Base-by-base conservation (phyloP, 1,139 yeast genomes). In the Candida sojae region DNA sequence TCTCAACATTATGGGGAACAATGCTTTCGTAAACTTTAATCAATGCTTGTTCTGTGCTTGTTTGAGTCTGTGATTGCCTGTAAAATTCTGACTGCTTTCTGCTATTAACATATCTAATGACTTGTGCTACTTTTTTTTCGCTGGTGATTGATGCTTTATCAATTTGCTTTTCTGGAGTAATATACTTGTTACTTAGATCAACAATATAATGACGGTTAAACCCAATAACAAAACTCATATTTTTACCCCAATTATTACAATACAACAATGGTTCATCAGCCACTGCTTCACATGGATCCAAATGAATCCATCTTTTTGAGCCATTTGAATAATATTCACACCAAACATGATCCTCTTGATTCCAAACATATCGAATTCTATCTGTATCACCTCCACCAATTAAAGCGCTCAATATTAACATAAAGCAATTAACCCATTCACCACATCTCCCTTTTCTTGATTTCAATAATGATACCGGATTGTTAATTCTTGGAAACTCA, bases 341-440 rank as follows among this genome's bases (percentile, higher is more conserved):
- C 99, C 98, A 92, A 0, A 89, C 97, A 63, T 92, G 99, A 61
- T 92, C 98, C 62, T 92, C 99, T 5, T 80, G 73, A 63, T 91
- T 91, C 96, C 96, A 88, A 2, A 91, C 74, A 61, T 86, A 91
- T 48, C 99, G 68, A 0, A 78, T 74, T 35, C 80, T 71, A 6
- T 83, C 68, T 1, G 87, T 90, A 6, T 63, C 52, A 6, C 71
- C 74, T 7, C 71, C 74, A 6, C 57, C 57, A 42, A 75, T 52
- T 35, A 91, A 67, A 0, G 96, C 83, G 38, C 83, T 75, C 50
- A 92, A 68, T 3, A 91, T 67, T 39, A 90, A 70, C 47, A 88
- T 77, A 61, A 92, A 91, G 54, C 95, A 81, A 58, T 88, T 88
- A 48, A 92, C 95, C 96, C 96, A 92, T 64, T 92, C 99, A 2